These are phyloP conservation scores for Xylaria multiplex DNA, from an alignment of 2,329 filamentous ascomycete genomes.

Conservation along the genomic window DNA sequence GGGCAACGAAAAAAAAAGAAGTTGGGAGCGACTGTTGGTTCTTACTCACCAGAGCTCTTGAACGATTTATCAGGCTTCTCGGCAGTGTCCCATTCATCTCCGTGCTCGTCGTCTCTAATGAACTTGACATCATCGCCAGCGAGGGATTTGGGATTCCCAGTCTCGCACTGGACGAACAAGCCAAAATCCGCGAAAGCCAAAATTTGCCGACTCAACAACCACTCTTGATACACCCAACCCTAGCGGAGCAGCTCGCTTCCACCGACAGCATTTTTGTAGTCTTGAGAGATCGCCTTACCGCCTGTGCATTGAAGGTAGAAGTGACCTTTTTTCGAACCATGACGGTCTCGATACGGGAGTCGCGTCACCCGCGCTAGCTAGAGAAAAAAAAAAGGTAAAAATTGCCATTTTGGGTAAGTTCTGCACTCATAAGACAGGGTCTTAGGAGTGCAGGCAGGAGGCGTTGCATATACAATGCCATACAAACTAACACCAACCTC, in stretches of 20 bases:
- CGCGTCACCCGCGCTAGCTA: slow-evolving; percentile 6
- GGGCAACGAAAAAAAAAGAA: neutral
- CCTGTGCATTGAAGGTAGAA: slow-evolving; percentile 25
- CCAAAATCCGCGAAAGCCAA: slow-evolving; percentile 25
- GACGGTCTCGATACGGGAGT: slow-evolving; percentile 8
- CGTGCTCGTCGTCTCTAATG: slow-evolving; percentile 12
- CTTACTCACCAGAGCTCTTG: slow-evolving; percentile 17
- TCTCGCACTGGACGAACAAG: slow-evolving; percentile 27
- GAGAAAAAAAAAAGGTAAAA: no score
- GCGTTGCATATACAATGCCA: no score
- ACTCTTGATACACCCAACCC: slow-evolving; percentile 35
- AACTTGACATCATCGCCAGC: slow-evolving; percentile 11
- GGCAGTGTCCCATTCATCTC: slow-evolving; percentile 6
- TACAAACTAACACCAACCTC: no score
- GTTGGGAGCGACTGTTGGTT: neutral
- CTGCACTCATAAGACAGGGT: no score
- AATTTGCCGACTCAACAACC: slow-evolving; percentile 25
- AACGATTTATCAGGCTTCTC: slow-evolving; percentile 24
- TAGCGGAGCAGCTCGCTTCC: slow-evolving; percentile 22
- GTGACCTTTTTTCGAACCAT: slow-evolving; percentile 25
- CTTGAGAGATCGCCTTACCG: slow-evolving; percentile 9
- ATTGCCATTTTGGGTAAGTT: no score
- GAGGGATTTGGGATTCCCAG: neutral
- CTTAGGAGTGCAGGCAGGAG: no score
- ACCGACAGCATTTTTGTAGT: slow-evolving; percentile 23